These are phyloP conservation scores for Cardiospermum halicacabum DNA, from an alignment of 345 rosid species.

Conservation along the genomic window DNA sequence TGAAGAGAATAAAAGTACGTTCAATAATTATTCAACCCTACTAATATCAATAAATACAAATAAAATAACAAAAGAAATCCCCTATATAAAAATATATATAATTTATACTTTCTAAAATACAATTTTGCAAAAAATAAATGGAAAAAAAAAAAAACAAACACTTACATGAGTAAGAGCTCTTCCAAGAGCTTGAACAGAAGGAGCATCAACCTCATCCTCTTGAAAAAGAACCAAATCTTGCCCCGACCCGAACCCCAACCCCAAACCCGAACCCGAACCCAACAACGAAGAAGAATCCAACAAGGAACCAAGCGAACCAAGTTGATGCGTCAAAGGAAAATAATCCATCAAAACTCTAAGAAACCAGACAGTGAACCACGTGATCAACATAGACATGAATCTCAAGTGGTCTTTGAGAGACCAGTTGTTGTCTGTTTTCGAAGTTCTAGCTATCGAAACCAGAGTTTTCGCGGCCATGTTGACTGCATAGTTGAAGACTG, in stretches of 20 bases:
- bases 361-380: slow-evolving; percentile 58
- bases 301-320: slow-evolving; percentile 2
- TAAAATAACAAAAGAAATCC: too few species aligned
- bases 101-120: too few species aligned
- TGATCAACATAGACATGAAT: slow-evolving; percentile 64
- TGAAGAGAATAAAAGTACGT: too few species aligned
- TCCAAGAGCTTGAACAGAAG: slow-evolving; percentile 48
- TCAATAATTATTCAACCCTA: too few species aligned
- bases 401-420: slow-evolving; percentile 55
- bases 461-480: slow-evolving; percentile 58
- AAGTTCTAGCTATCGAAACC: slow-evolving; percentile 49
- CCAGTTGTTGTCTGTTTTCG: slow-evolving; percentile 43
- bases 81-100: too few species aligned
- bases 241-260: slow-evolving; percentile 25
- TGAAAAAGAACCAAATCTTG: slow-evolving; percentile 41
- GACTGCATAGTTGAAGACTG: slow-evolving; percentile 59
- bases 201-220: slow-evolving; percentile 41
- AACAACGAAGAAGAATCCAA: slow-evolving; percentile 22
- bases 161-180: slow-evolving; percentile 80
- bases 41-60: too few species aligned
- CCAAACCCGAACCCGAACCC: slow-evolving; percentile 14
- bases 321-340: slow-evolving; percentile 29
- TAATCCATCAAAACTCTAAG: slow-evolving; percentile 58
- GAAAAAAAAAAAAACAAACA: not conserved
- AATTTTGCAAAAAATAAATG: too few species aligned